These are phyloP conservation scores for Termitomyces sp. DNA, from an alignment of 768 basidiomycete species.

Conservation along the genomic window DNA sequence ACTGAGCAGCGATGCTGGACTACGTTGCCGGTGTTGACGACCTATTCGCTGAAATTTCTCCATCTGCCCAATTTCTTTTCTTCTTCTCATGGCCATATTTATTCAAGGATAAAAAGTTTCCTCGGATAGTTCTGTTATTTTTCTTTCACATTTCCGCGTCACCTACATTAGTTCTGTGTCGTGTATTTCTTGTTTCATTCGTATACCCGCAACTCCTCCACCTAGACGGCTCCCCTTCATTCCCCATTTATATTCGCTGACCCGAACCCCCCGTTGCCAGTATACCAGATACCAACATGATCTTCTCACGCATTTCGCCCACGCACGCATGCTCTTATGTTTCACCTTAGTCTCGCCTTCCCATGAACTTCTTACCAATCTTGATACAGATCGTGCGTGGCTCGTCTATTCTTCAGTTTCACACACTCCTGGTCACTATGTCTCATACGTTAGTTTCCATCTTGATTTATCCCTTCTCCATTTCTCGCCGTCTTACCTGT, in stretches of 20 bases:
- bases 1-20: conserved; percentile 6
- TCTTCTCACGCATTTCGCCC: conserved; percentile 5
- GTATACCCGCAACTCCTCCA: conserved; percentile 3
- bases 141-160: neutral
- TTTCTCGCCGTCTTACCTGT: neutral
- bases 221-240: neutral
- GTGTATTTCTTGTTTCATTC: neutral
- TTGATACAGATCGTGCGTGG: conserved; percentile 9
- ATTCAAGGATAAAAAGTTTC: neutral
- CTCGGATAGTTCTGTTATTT: neutral
- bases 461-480: neutral
- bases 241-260: neutral
- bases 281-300: conserved; percentile 12
- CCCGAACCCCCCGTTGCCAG: conserved; percentile 6
- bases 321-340: conserved; percentile 6
- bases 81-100: conserved; percentile 2
- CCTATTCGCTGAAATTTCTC: neutral
- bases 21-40: conserved; percentile 8
- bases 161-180: neutral
- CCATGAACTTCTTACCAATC: conserved; percentile 8
- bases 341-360: neutral
- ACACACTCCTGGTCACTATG: neutral
- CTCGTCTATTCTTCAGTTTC: neutral
- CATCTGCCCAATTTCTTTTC: neutral
- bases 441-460: neutral